Conservation (phyloP, 805 yeast genomes). For the Kazachstania taianensis region DNA sequence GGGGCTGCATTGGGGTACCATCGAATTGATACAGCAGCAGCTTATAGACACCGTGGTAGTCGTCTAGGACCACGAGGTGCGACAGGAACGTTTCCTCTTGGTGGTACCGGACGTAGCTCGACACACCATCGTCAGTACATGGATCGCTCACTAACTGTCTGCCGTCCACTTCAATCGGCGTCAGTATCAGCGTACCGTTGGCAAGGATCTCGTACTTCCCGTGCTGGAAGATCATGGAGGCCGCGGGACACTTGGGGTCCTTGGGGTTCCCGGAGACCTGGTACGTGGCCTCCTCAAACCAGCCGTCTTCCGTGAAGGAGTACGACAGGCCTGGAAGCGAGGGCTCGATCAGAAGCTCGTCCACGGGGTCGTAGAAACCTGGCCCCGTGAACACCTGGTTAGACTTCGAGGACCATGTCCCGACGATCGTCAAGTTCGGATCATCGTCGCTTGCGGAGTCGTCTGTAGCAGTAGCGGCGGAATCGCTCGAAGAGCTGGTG, state of each 20-base stretch:
- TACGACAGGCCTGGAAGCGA: constrained; percentile 89
- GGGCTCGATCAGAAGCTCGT: constrained; percentile 89
- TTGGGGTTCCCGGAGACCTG: constrained; percentile 60
- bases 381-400: constrained; percentile 96
- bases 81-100: constrained; percentile 53
- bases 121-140: constrained; percentile 52
- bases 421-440: constrained; percentile 26
- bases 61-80: constrained; percentile 53
- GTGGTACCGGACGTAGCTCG: constrained; percentile 60
- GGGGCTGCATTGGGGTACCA: constrained; percentile 75
- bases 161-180: constrained; percentile 81
- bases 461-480: constrained; percentile 11
- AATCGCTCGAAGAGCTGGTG: not conserved
- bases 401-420: constrained; percentile 94
- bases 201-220: constrained; percentile 58
- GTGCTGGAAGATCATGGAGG: constrained; percentile 78
- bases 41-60: constrained; percentile 75
- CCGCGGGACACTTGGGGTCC: constrained; percentile 76
- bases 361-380: constrained; percentile 90
- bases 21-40: constrained; percentile 66
- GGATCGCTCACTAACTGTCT: constrained; percentile 86
- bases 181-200: constrained; percentile 60
- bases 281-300: constrained; percentile 82
- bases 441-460: not conserved
- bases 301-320: constrained; percentile 89